phyloP scores from a whole-genome alignment of 2,329 filamentous ascomycete species.

The Aspergillus brunneoviolaceus region DNA sequence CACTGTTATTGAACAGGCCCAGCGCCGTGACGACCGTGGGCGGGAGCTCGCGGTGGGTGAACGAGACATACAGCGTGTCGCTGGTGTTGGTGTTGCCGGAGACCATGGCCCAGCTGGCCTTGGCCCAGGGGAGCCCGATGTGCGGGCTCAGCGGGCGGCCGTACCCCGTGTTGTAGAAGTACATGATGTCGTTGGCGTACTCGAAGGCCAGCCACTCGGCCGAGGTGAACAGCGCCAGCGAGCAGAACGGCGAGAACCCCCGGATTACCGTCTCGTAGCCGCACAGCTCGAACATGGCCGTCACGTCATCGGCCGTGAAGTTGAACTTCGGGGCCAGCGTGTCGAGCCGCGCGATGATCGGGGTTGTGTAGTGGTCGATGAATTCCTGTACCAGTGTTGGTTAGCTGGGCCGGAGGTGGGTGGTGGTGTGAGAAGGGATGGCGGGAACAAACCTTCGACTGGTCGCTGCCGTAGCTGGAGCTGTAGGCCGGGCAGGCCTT shows the following conservation, averaged over 20 bases:
- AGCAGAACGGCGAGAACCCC: constrained; percentile 62
- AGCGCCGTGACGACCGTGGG: constrained; percentile 66
- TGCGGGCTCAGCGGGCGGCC: constrained; percentile 58
- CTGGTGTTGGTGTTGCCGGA: constrained; percentile 27
- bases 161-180: constrained; percentile 67
- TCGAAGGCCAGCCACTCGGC: constrained; percentile 68
- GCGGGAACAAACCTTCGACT: constrained; percentile 50
- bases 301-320: constrained; percentile 62
- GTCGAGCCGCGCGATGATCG: constrained; percentile 60
- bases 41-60: constrained; percentile 68
- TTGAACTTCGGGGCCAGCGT: constrained; percentile 58
- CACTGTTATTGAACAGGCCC: constrained; percentile 69
- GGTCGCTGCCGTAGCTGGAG: constrained; percentile 56
- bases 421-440: no score
- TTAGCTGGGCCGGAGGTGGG: background rate
- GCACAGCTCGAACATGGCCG: constrained; percentile 66
- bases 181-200: constrained; percentile 63
- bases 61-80: constrained; percentile 58
- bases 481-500: constrained; percentile 64
- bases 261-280: constrained; percentile 66
- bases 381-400: constrained; percentile 11
- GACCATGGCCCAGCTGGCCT: constrained; percentile 57
- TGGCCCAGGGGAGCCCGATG: constrained; percentile 67
- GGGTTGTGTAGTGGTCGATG: constrained; percentile 52
- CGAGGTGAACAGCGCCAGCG: constrained; percentile 57